Base-by-base conservation (phyloP, 176 grass and related monocot genomes). In the Oryza rufipogon region DNA sequence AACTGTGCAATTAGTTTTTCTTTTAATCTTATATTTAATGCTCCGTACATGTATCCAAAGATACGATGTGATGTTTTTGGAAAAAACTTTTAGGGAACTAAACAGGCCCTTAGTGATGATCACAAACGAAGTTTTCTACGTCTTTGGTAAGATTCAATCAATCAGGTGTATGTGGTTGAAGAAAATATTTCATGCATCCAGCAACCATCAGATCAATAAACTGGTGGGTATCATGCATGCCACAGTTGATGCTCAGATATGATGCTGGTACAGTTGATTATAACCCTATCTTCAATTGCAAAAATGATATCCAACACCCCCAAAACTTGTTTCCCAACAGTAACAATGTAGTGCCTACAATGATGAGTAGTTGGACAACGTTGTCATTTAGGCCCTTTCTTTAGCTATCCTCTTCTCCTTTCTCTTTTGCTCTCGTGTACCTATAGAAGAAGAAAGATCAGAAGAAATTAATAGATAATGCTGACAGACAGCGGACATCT, bases 361-460 rank as follows among this genome's bases (percentile, higher is more conserved):
- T 70, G 12, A 74, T 0, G 33, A 47, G 4, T 63, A 15, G 19
- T 22, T 36, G 28, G 64, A 39, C 45, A 16, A 19, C 9, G 58
- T 1, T 26, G 65, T 8, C 7, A 49, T 71, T 81, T 66, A 85
- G 12, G 70, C 28, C 44, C 85, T 89, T 79, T 75, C 90, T 85
- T 94, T 91, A 16, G 88, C 88, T 65, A 77, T 91, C 90, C 83
- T 91, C 79, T 46, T 94, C 7, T 83, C 76, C 9, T 88, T 87
- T 88, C 90, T 91, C 71, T 92, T 89, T 84, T 91, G 86, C 79
- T 97, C 92, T 7, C 63, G 95, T 47, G 81, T 80, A 64, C 86
- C 95, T 97, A 64, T 41, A 60, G 70, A 77, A 69, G 70, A 77
- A 69, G 2, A 14, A 65, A 77, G 58, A 52, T 10, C 10, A 56